phyloP scores from a whole-genome alignment of 2,329 filamentous ascomycete genomes.

The Ascochyta pisi region DNA sequence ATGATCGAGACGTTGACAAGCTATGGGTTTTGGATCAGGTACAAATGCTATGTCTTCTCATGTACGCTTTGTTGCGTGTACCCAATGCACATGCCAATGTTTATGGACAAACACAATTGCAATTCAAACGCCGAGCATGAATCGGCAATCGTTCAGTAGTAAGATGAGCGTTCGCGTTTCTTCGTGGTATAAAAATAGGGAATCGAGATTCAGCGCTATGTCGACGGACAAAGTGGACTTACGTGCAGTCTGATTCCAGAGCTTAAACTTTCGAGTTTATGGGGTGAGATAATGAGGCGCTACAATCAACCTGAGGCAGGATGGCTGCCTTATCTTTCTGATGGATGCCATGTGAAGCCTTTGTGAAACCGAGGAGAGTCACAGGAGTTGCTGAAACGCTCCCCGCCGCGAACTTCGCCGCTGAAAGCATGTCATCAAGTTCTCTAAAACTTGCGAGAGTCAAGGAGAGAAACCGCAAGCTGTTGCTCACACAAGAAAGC shows the following conservation, averaged over 20 bases:
- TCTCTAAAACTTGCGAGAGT: background rate
- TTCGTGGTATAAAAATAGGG: too few species aligned
- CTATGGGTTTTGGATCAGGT: background rate
- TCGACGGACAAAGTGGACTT: background rate
- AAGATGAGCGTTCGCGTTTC: too few species aligned
- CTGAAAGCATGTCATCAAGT: background rate
- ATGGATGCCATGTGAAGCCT: conserved; percentile 22
- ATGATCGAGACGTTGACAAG: conserved; percentile 19
- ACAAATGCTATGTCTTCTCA: background rate
- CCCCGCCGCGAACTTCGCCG: conserved; percentile 5
- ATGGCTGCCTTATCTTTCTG: conserved; percentile 6
- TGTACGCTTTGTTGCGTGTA: background rate
- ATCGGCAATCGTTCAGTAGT: too few species aligned
- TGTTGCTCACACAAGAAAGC: background rate
- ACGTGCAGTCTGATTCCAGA: background rate
- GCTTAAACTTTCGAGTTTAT: background rate
- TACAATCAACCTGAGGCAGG: conserved; percentile 15
- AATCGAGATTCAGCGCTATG: background rate
- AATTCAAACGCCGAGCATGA: too few species aligned
- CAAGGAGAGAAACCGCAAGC: background rate
- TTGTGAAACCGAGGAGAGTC: conserved; percentile 34
- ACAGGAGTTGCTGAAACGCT: conserved; percentile 23
- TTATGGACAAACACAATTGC: too few species aligned
- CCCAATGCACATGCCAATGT: too few species aligned
- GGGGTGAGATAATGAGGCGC: background rate